phyloP scores from a whole-genome alignment of 2,329 filamentous ascomycete genomes.

The Penicillium freii region DNA sequence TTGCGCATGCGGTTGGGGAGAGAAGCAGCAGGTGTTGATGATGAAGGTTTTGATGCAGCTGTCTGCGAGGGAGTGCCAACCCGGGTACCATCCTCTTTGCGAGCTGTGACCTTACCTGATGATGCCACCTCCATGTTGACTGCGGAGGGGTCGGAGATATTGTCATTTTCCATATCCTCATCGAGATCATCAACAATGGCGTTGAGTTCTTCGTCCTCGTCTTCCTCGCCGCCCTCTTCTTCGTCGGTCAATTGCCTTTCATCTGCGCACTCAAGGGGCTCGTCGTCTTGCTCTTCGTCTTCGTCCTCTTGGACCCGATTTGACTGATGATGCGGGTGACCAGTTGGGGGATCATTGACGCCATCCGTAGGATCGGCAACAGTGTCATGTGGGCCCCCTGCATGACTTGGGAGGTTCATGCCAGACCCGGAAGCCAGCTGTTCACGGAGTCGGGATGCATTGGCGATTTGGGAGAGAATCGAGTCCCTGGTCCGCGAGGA shows the following conservation, averaged over 20 bases:
- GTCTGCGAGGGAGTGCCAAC: constrained; percentile 76
- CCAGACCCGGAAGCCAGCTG: constrained; percentile 33
- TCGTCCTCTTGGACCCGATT: constrained; percentile 54
- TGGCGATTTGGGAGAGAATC: constrained; percentile 70
- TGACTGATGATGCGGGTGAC: constrained; percentile 60
- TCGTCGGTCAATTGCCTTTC: constrained; percentile 76
- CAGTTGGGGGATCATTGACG: constrained; percentile 40
- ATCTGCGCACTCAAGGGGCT: constrained; percentile 86
- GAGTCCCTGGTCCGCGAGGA: constrained; percentile 59
- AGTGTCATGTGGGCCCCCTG: constrained; percentile 14
- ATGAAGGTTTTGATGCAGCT: constrained; percentile 46
- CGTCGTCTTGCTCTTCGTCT: constrained; percentile 59
- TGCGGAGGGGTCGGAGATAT: constrained; percentile 76
- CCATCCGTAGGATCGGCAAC: constrained; percentile 46
- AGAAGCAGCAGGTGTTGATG: constrained; percentile 28
- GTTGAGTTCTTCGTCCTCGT: constrained; percentile 64
- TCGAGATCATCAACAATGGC: constrained; percentile 89
- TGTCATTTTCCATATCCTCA: constrained; percentile 73
- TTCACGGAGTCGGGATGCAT: constrained; percentile 63
- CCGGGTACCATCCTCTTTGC: constrained; percentile 85
- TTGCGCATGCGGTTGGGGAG: constrained; percentile 20
- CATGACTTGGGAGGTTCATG: constrained; percentile 15
- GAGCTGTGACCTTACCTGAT: constrained; percentile 82
- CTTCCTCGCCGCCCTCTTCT: constrained; percentile 60
- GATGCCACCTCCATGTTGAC: constrained; percentile 88